phyloP scores from a whole-genome alignment of 768 basidiomycete genomes.

The Leccinum truebloodii region DNA sequence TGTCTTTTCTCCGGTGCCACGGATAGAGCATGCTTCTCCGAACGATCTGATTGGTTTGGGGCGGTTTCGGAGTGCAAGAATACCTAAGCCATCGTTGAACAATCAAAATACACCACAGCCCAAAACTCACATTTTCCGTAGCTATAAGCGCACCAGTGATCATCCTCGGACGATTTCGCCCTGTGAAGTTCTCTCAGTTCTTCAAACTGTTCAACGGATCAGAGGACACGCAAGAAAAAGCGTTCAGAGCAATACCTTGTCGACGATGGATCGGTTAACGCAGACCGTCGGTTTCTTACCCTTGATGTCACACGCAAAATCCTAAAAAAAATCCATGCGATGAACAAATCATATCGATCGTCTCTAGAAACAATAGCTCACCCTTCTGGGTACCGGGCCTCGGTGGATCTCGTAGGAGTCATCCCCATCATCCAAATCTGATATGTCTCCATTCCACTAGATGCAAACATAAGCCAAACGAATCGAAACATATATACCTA shows the following conservation, averaged over 20 bases:
- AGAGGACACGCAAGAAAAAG: not conserved
- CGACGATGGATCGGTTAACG: constrained; percentile 72
- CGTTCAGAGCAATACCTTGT: constrained; percentile 50
- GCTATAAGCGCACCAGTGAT: constrained; percentile 65
- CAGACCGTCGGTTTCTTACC: constrained; percentile 38
- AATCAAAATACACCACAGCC: not conserved
- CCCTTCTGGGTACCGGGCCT: constrained; percentile 31
- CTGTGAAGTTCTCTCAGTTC: constrained; percentile 68
- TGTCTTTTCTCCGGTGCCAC: constrained; percentile 72
- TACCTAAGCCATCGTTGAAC: constrained; percentile 41
- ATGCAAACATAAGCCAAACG: constrained; percentile 6
- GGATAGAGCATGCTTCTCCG: constrained; percentile 59
- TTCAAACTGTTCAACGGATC: constrained; percentile 47
- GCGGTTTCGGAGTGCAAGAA: constrained; percentile 55
- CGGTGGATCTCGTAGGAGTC: constrained; percentile 13
- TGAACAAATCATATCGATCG: not conserved
- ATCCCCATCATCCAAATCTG: constrained; percentile 35
- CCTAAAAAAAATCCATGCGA: constrained; percentile 37
- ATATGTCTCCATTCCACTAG: constrained; percentile 39
- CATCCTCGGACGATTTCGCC: constrained; percentile 57
- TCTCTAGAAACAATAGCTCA: constrained; percentile 12
- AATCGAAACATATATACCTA: not conserved
- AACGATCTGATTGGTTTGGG: constrained; percentile 58
- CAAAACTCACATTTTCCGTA: constrained; percentile 62
- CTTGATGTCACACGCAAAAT: constrained; percentile 66